Percentiles rank a stretch among this genome's conserved stretches.
These are phyloP conservation scores for Stachybotrys echinatus DNA, from an alignment of 2,329 filamentous ascomycete species.

Conservation along the genomic window DNA sequence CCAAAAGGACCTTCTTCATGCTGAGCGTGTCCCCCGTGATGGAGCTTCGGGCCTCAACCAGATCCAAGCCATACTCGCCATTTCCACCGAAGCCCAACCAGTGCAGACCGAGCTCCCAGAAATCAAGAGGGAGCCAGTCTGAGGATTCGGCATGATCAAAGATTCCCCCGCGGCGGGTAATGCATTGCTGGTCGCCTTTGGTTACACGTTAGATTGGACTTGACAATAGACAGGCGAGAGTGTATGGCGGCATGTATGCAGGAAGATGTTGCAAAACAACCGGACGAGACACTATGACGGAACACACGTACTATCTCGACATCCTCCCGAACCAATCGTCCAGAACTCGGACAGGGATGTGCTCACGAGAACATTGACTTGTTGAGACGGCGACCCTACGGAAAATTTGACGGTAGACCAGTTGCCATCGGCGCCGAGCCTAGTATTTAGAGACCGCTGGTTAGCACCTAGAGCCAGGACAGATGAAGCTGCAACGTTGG, in stretches of 20 bases:
- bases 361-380: constrained; percentile 45
- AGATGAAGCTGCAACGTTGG: too few species aligned
- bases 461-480: constrained; percentile 10
- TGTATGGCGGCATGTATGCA: too few species aligned
- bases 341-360: constrained; percentile 68
- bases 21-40: constrained; percentile 29
- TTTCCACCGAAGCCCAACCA: constrained; percentile 56
- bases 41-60: constrained; percentile 34
- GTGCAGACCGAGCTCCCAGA: constrained; percentile 54
- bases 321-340: constrained; percentile 57
- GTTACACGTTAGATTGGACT: constrained; percentile 7
- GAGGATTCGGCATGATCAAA: constrained; percentile 48
- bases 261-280: neutral
- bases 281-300: neutral
- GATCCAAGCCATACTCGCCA: constrained; percentile 58
- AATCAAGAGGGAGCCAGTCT: constrained; percentile 54
- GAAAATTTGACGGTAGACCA: constrained; percentile 65
- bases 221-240: too few species aligned
- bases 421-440: constrained; percentile 61
- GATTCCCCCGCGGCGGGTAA: constrained; percentile 50
- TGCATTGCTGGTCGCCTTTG: constrained; percentile 46
- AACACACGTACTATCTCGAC: constrained; percentile 38
- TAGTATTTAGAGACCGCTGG: constrained; percentile 20
- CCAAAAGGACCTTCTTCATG: constrained; percentile 41
- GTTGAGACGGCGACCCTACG: constrained; percentile 33